Percentiles rank a stretch among this genome's conserved stretches.
Evolutionary conservation across 352 stramenopile genomes (phyloP).

Genomic region (Globisporangium echinulatum): DNA sequence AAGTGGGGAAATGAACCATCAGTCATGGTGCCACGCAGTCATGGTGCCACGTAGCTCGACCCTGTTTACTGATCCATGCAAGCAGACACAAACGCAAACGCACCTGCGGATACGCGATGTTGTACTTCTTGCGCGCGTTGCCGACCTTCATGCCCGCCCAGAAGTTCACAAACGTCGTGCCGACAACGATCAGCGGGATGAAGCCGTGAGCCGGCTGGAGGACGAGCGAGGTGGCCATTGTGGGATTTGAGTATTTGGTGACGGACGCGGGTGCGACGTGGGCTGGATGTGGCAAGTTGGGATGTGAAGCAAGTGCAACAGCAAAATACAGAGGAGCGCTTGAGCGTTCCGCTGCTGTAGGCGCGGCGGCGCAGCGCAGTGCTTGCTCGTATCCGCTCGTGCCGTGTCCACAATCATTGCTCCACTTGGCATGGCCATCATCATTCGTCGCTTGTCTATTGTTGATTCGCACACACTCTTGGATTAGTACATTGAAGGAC

Average conservation of each 20-base stretch:
- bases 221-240: constrained; percentile 27
- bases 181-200: constrained; percentile 50
- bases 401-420: too few species aligned
- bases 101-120: constrained; percentile 52
- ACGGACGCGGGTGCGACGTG: not conserved
- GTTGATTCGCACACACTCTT: too few species aligned
- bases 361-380: too few species aligned
- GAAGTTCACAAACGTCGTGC: constrained; percentile 39
- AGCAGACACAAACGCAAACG: not conserved
- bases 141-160: constrained; percentile 61
- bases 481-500: too few species aligned
- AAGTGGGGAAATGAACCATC: not conserved
- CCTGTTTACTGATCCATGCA: constrained; percentile 1
- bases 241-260: not conserved
- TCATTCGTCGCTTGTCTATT: too few species aligned
- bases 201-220: constrained; percentile 59
- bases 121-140: constrained; percentile 56
- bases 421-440: too few species aligned
- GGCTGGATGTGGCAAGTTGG: not conserved
- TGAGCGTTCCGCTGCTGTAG: too few species aligned
- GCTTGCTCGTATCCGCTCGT: too few species aligned
- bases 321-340: too few species aligned
- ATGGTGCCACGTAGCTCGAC: too few species aligned
- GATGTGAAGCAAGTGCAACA: too few species aligned
- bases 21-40: not conserved